Percentiles rank a stretch among this genome's conserved stretches.
phyloP scores from a whole-genome alignment of 75 land plant genomes.

The Adiantum capillusveneris region DNA sequence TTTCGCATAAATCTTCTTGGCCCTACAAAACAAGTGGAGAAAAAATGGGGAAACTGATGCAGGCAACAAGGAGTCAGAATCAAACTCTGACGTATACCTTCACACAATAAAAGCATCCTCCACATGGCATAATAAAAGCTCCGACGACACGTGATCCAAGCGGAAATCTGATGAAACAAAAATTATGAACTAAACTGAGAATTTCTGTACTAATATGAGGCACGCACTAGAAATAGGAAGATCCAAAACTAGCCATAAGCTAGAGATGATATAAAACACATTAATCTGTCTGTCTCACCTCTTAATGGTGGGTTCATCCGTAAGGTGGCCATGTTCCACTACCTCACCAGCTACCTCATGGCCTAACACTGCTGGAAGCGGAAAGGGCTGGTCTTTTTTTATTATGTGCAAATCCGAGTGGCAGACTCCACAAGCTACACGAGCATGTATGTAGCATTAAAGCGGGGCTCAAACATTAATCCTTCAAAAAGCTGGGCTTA shows the following conservation, averaged over 20 bases:
- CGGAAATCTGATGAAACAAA: slow-evolving; percentile 54
- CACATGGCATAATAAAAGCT: slow-evolving; percentile 98
- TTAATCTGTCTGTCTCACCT: no score
- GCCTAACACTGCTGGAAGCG: slow-evolving; percentile 85
- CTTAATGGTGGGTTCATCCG: slow-evolving; percentile 47
- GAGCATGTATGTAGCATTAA: neutral
- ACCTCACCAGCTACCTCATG: slow-evolving; percentile 97
- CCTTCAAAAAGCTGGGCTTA: no score
- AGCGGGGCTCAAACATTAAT: neutral
- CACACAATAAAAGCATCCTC: slow-evolving; percentile 81
- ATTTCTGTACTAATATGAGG: no score
- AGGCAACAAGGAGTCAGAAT: neutral
- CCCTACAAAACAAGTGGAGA: slow-evolving; percentile 40
- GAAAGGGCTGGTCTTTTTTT: slow-evolving; percentile 84
- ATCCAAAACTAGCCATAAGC: no score
- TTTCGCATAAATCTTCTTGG: slow-evolving; percentile 92
- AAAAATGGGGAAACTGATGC: neutral
- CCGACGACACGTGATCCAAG: slow-evolving; percentile 85
- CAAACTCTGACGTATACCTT: no score
- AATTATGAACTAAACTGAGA: no score
- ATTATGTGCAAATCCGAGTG: slow-evolving; percentile 96
- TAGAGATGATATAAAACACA: no score
- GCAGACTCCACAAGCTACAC: slow-evolving; percentile 94
- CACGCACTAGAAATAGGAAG: no score
- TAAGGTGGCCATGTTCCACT: slow-evolving; percentile 78